A percentile compares a stretch with the other conserved stretches of the same genome.
phyloP scores from a whole-genome alignment of 148 eudicot species.

The Nepenthes gracilis region DNA sequence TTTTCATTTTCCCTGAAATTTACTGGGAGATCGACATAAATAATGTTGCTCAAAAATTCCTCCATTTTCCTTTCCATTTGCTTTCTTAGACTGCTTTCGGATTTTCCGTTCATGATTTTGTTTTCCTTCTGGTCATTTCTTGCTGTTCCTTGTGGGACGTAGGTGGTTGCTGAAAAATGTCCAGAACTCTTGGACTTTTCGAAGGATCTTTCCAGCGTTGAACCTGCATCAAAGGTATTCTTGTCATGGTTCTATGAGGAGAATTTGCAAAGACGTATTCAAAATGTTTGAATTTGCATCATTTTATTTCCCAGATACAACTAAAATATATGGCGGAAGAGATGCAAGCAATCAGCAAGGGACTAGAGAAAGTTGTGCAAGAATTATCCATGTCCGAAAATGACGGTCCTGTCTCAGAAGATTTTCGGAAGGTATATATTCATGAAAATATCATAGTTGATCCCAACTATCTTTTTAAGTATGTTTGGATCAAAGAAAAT shows the following conservation, averaged over 20 bases:
- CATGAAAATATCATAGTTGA: background rate
- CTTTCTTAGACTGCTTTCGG: background rate
- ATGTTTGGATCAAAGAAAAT: background rate
- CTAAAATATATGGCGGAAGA: conserved; percentile 74
- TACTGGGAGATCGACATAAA: too few relatives aligned
- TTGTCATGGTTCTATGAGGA: conserved; percentile 3
- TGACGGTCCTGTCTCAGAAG: conserved; percentile 22
- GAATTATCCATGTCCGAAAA: conserved; percentile 3
- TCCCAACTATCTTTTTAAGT: background rate
- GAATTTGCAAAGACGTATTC: background rate
- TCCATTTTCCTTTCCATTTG: too few relatives aligned
- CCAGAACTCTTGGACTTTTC: conserved; percentile 83
- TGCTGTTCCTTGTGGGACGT: conserved; percentile 1
- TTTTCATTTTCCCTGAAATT: too few relatives aligned
- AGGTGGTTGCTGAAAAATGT: conserved; percentile 78
- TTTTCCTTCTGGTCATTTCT: background rate
- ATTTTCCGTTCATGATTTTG: background rate
- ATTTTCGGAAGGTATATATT: conserved; percentile 43
- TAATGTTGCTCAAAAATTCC: too few relatives aligned
- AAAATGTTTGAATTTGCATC: conserved; percentile 6
- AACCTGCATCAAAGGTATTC: conserved; percentile 73
- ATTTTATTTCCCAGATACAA: conserved; percentile 50
- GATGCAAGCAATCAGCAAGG: conserved; percentile 13
- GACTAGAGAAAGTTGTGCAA: background rate
- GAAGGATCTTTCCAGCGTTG: conserved; percentile 69